Base-by-base conservation (phyloP, 768 basidiomycete species). In the Serendipita indica region DNA sequence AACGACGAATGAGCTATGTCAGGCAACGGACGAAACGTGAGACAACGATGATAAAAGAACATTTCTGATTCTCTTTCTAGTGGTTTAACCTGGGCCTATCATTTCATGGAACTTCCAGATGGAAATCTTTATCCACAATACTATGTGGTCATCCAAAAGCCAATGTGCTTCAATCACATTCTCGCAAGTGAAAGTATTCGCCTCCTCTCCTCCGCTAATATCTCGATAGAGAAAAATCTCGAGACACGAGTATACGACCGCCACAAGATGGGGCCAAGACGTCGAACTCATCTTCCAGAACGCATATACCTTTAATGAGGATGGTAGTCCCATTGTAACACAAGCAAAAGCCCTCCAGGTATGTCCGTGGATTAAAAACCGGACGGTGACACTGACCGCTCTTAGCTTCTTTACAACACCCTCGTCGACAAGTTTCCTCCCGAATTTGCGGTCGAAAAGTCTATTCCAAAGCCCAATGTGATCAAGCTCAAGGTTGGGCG, bases 281-380 rank as follows among this genome's bases (percentile, higher is more conserved):
- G 84, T 93, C 13, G 89, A 92, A 64, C 77, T 92, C 39, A 85
- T 97, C 25, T 94, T 92, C 70, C 78, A 81, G 4, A 97, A 97
- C 67, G 93, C 91, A 7, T 75, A 89, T 68, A 71, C 77, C 60
- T 97, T 92, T 72, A 97, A 97, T 64, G 82, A 80, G 65, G 91
- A 94, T 28, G 81, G 85, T 65, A 88, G 84, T 27, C 77, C 71
- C 58, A 86, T 91, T 28, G 90, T 86, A 83, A 81, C 86, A 64
- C 86, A 89, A 64, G 87, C 89, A 18, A 67, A 75, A 18, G 69
- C 72, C 2, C 76, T 91, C 25, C 75, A 81, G 64, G 88, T 87
- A 68, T 33, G 76, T 45, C 28, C 52, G 33, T 3, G 46, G 39
- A 58, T 35, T 34, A 18, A 56, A 49, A 3, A 13, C 22, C 10